These are phyloP conservation scores for Fusarium tupiense DNA, from an alignment of 2,329 filamentous ascomycete genomes.

Conservation along the genomic window DNA sequence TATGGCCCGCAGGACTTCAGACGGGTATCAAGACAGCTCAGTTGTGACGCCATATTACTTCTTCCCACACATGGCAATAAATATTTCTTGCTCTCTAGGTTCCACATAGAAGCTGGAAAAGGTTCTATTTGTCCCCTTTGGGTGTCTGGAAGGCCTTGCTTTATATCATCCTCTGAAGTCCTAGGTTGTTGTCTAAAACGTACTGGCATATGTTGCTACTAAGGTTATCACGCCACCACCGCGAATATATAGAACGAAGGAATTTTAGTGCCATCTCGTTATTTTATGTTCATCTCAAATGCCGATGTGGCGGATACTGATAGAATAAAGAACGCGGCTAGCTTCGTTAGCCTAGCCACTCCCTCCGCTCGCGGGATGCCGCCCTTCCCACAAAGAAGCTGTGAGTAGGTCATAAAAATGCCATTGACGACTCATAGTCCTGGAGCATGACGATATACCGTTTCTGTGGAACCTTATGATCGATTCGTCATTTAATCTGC, in stretches of 20 bases:
- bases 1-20: not conserved
- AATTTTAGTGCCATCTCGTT: fast-evolving
- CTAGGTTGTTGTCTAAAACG: fast-evolving
- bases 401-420: too few species aligned
- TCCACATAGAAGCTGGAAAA: not conserved
- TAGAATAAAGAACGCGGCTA: not conserved
- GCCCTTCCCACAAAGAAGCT: not conserved
- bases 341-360: not conserved
- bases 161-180: not conserved
- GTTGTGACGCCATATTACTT: fast-evolving
- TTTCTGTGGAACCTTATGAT: fast-evolving
- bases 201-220: not conserved
- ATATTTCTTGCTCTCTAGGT: fast-evolving
- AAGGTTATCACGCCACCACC: not conserved
- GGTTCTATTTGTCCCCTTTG: too few species aligned
- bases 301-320: not conserved
- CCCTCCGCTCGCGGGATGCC: not conserved
- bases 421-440: not conserved
- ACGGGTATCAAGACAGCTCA: not conserved
- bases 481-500: fast-evolving
- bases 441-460: fast-evolving
- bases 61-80: not conserved
- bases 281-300: not conserved
- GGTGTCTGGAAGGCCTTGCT: not conserved
- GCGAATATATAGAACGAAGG: not conserved